A percentile compares a stretch with the other conserved stretches of the same genome.
These are phyloP conservation scores for Neoconidiobolus thromboides DNA, from an alignment of 371 early-diverging fungal genomes.

Conservation along the genomic window DNA sequence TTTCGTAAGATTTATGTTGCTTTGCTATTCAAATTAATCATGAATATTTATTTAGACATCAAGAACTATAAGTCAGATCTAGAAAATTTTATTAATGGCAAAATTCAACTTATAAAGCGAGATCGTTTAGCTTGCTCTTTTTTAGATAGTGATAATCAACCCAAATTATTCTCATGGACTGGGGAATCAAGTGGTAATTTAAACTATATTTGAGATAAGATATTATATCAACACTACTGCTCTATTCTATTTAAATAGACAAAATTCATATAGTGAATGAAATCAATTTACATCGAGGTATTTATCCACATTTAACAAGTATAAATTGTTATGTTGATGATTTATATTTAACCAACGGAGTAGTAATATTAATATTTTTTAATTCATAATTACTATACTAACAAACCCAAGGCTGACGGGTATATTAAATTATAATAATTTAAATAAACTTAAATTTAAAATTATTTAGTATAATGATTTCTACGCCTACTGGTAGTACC, in stretches of 20 bases:
- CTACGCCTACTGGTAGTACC: slow-evolving; percentile 90
- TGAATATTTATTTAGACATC: slow-evolving; percentile 39
- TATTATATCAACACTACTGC: not conserved
- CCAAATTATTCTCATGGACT: slow-evolving; percentile 16
- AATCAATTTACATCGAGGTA: slow-evolving; percentile 69
- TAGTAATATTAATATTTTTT: slow-evolving; percentile 36
- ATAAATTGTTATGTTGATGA: slow-evolving; percentile 61
- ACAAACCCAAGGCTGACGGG: slow-evolving; percentile 33
- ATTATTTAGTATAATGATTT: slow-evolving; percentile 41
- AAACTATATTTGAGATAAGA: no score
- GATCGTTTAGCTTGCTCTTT: slow-evolving; percentile 56
- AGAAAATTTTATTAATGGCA: slow-evolving; percentile 32
- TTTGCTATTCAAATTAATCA: slow-evolving; percentile 21
- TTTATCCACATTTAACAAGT: slow-evolving; percentile 58
- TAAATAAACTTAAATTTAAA: not conserved
- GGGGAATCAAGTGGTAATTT: not conserved
- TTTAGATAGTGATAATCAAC: slow-evolving; percentile 21
- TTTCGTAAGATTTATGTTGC: slow-evolving; percentile 23
- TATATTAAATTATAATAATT: slow-evolving; percentile 4
- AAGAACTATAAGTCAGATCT: slow-evolving; percentile 34
- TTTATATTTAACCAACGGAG: slow-evolving; percentile 63
- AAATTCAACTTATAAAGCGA: slow-evolving; percentile 39
- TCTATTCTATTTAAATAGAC: not conserved
- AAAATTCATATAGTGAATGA: slow-evolving; percentile 61
- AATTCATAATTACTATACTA: slow-evolving; percentile 16